These are phyloP conservation scores for Pythium guiyangense DNA, from an alignment of 352 stramenopile genomes.

Conservation along the genomic window DNA sequence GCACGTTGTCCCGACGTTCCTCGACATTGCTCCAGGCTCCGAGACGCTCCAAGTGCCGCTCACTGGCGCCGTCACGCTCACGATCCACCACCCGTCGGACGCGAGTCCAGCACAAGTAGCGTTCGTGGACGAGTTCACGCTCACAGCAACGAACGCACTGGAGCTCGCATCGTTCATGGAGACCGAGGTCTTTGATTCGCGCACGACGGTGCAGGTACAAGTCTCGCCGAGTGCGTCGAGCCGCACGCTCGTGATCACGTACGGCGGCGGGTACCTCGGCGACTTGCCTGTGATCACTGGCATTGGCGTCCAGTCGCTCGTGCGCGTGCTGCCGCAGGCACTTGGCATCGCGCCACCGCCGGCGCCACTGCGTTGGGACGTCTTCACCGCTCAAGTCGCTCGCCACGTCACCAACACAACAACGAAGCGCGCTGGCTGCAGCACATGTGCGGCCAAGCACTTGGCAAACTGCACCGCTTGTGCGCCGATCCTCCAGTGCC, in stretches of 20 bases:
- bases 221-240: background rate
- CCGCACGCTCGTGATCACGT: conserved; percentile 2
- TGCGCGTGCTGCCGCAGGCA: background rate
- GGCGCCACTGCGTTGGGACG: conserved; percentile 1
- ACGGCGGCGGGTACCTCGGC: conserved; percentile 6
- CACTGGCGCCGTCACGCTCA: background rate
- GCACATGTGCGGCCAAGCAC: background rate
- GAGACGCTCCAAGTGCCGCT: conserved; percentile 3
- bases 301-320: background rate
- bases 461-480: background rate
- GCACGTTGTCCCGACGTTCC: background rate
- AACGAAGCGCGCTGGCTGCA: background rate
- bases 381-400: background rate
- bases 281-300: conserved; percentile 4
- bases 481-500: conserved; percentile 1
- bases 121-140: conserved; percentile 6
- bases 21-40: conserved; percentile 1
- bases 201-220: background rate
- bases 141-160: background rate
- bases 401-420: background rate
- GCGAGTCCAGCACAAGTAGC: background rate
- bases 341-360: background rate
- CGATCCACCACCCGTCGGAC: background rate
- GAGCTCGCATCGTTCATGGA: conserved; percentile 2
- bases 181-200: background rate